Conservation (phyloP, 2,329 filamentous ascomycete species). For the Piedraia hortae region DNA sequence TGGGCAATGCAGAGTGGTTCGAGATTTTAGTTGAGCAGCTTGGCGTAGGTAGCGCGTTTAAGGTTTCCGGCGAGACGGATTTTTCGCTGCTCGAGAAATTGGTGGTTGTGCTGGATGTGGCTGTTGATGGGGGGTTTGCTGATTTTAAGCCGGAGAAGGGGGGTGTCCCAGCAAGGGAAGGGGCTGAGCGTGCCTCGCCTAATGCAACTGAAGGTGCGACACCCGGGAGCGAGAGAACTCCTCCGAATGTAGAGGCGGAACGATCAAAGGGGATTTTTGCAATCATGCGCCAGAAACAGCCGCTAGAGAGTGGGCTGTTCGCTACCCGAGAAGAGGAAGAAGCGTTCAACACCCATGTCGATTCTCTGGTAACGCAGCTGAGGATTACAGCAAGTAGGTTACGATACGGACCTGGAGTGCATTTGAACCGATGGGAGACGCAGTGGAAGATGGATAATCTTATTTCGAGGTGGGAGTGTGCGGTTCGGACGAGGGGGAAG, state of each 20-base stretch:
- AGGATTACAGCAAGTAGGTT: slow-evolving; percentile 33
- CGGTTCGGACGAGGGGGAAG: slow-evolving; percentile 33
- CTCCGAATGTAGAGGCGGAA: background rate
- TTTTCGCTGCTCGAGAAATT: slow-evolving; percentile 40
- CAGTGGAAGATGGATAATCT: slow-evolving; percentile 51
- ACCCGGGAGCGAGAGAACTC: slow-evolving; percentile 3
- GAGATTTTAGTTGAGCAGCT: slow-evolving; percentile 7
- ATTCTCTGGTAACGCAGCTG: slow-evolving; percentile 33
- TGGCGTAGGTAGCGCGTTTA: slow-evolving; percentile 19
- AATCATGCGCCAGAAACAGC: background rate
- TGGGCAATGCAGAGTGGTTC: slow-evolving; percentile 4
- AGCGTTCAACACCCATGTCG: slow-evolving; percentile 43
- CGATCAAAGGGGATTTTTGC: background rate
- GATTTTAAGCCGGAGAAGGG: slow-evolving; percentile 6
- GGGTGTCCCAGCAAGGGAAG: background rate
- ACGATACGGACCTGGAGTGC: slow-evolving; percentile 43
- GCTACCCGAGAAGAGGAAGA: slow-evolving; percentile 12
- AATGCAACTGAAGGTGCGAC: too few relatives aligned
- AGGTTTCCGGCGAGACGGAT: slow-evolving; percentile 29
- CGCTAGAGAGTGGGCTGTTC: background rate
- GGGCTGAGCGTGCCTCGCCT: slow-evolving; percentile 3
- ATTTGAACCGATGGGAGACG: slow-evolving; percentile 44
- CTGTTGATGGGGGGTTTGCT: slow-evolving; percentile 35
- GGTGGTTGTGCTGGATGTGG: slow-evolving; percentile 42
- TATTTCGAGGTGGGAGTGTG: slow-evolving; percentile 42